Percentiles rank a stretch among this genome's conserved stretches.
phyloP scores from a whole-genome alignment of 2,329 filamentous ascomycete species.

The Paraconiothyrium sp. region DNA sequence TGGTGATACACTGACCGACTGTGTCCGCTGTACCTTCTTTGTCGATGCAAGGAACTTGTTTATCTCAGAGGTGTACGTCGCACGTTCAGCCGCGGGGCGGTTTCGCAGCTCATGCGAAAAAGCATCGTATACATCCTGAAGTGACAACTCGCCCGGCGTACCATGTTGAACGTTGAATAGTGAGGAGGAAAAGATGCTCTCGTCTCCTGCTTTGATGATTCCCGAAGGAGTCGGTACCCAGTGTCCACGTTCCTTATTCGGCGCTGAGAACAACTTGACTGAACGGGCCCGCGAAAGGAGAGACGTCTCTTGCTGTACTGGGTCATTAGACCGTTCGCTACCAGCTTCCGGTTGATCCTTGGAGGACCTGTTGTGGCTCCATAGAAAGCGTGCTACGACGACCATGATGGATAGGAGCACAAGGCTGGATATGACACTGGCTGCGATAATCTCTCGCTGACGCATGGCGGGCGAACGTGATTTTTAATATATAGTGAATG shows the following conservation, averaged over 20 bases:
- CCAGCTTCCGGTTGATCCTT: conserved; percentile 25
- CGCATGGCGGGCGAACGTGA: conserved; percentile 24
- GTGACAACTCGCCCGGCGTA: conserved; percentile 33
- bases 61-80: conserved; percentile 35
- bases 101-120: conserved; percentile 37
- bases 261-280: conserved; percentile 31
- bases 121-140: conserved; percentile 37
- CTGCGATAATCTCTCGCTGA: conserved; percentile 27
- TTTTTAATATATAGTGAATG: conserved; percentile 33
- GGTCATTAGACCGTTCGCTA: conserved; percentile 23
- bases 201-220: conserved; percentile 46
- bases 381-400: conserved; percentile 38
- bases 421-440: conserved; percentile 27
- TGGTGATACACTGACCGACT: conserved; percentile 26
- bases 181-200: conserved; percentile 37
- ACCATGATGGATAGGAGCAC: conserved; percentile 35
- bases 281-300: conserved; percentile 27
- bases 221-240: conserved; percentile 41
- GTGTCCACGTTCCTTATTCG: conserved; percentile 28
- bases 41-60: conserved; percentile 33
- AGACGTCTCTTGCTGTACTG: conserved; percentile 24
- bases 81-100: conserved; percentile 32
- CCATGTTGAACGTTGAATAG: conserved; percentile 36
- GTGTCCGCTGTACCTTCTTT: conserved; percentile 30
- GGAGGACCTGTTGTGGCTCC: conserved; percentile 30